Evolutionary conservation across 306 rosid species (phyloP).

Genomic region (Cicer arietinum): DNA sequence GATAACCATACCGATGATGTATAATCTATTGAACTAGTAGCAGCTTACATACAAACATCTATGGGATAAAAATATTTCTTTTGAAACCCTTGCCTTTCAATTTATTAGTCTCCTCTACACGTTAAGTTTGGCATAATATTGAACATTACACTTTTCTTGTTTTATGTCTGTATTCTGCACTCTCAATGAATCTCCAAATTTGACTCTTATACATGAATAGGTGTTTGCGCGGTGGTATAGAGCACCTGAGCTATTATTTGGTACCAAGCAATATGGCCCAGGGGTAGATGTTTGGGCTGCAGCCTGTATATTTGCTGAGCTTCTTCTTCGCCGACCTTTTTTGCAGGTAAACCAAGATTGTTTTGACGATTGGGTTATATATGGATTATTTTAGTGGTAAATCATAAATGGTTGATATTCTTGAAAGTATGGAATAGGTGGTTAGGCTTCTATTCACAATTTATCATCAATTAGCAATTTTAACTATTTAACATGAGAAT

Average conservation of each 20-base stretch:
- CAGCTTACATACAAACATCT: slow-evolving; percentile 9
- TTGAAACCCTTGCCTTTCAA: slow-evolving; percentile 17
- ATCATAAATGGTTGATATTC: slow-evolving; percentile 22
- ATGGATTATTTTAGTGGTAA: slow-evolving; percentile 1
- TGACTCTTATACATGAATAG: slow-evolving; percentile 51
- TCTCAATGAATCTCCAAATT: slow-evolving; percentile 30
- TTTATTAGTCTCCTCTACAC: slow-evolving; percentile 32
- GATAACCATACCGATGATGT: slow-evolving; percentile 2
- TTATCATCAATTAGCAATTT: slow-evolving; percentile 22
- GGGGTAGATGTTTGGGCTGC: slow-evolving; percentile 99
- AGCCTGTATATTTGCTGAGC: slow-evolving; percentile 94
- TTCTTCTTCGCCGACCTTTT: slow-evolving; percentile 90
- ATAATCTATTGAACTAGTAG: slow-evolving; percentile 18
- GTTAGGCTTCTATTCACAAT: neutral
- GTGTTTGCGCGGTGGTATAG: slow-evolving; percentile 99
- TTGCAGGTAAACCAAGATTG: slow-evolving; percentile 67
- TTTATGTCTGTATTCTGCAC: slow-evolving; percentile 21
- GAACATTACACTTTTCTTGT: slow-evolving; percentile 20
- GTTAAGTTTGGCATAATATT: slow-evolving; percentile 34
- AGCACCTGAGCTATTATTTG: slow-evolving; percentile 96
- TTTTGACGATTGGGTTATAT: slow-evolving; percentile 6
- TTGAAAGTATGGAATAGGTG: slow-evolving; percentile 14
- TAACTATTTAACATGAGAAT: slow-evolving; percentile 2
- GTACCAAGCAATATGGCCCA: slow-evolving; percentile 91
- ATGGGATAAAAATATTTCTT: slow-evolving; percentile 24